Evolutionary conservation across 805 yeast species (phyloP), one percentile per base, ranked within the genome.

Genomic region (Myxozyma melibiosi): DNA sequence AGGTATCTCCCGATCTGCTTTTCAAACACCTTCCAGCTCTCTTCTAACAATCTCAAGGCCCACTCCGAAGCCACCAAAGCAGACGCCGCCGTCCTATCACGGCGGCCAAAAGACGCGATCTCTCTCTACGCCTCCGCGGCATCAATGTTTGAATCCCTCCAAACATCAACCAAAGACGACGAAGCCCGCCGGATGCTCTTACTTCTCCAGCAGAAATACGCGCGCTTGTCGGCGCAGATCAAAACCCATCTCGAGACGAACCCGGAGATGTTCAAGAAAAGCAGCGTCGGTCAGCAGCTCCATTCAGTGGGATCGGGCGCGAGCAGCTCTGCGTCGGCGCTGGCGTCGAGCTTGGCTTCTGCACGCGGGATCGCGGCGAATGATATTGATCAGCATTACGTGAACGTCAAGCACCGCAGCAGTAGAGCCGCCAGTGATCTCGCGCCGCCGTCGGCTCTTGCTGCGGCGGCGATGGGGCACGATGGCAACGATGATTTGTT

Each of bases 321-420:
- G 40, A 11, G 6, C 9, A 18, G n/a, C n/a, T n/a, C n/a, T n/a
- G n/a, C n/a, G n/a, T n/a, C n/a, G n/a, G 18, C 45, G 25, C 41
- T 57, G n/a, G 51, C 59, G 5, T 30, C 37, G 25, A 53, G 55
- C 18, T 43, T 68, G 39, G 71, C 71, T 8, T 62, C 68, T 9
- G 71, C 71, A 1, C 41, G 69, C 45, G 70, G 70, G 7, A 62
- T 65, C n/a, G 60, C 57, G 1, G 42, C 18, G 7, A 20, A 25
- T 38, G 56, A 43, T n/a, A 47, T 55, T 20, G 55, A 55, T 11
- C 57, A 46, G 4, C 53, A 58, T 22, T 55, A 54, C 20, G 54
- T 55, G 11, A 41, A 22, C 28, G 45, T 50, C 43, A 48, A 49
- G 28, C 56, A 41, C 4, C 37, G 58, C 40, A 22, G 46, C 25